Evolutionary conservation across 2,329 filamentous ascomycete species (phyloP).

Genomic region (Penicillium oxalicum): DNA sequence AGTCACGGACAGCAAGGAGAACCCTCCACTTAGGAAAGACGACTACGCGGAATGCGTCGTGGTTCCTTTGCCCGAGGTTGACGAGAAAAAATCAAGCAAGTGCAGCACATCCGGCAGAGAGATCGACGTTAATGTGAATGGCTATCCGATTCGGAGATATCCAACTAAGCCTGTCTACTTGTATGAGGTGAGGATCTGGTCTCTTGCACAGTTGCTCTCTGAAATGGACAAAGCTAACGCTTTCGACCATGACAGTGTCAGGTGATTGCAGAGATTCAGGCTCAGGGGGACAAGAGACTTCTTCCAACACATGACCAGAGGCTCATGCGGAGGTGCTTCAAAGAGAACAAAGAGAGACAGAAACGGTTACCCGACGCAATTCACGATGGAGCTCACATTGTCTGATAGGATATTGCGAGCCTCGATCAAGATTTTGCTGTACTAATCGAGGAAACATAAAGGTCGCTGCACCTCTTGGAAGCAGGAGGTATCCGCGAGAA

Average conservation of each 20-base stretch:
- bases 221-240: too few species aligned
- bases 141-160: conserved; percentile 61
- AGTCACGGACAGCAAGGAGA: not conserved
- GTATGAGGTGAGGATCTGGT: conserved; percentile 66
- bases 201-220: too few species aligned
- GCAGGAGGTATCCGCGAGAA: not conserved
- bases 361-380: conserved; percentile 45
- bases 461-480: conserved; percentile 43
- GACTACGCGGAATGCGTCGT: not conserved
- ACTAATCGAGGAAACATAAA: conserved; percentile 17
- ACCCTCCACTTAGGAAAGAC: not conserved
- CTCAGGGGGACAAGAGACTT: conserved; percentile 1
- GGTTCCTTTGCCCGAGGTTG: not conserved
- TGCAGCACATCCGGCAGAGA: conserved; percentile 55
- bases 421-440: conserved; percentile 29
- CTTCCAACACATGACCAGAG: not conserved
- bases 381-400: conserved; percentile 77
- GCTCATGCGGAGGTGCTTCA: not conserved
- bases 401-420: conserved; percentile 57
- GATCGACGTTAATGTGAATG: conserved; percentile 61
- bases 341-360: conserved; percentile 32
- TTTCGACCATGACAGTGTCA: not conserved
- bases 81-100: not conserved
- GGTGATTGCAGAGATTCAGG: not conserved
- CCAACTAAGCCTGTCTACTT: conserved; percentile 64